Percentiles rank a stretch among this genome's conserved stretches.
Conservation (phyloP, 2,329 filamentous ascomycete species). For the Trichoderma atrobrunneum region DNA sequence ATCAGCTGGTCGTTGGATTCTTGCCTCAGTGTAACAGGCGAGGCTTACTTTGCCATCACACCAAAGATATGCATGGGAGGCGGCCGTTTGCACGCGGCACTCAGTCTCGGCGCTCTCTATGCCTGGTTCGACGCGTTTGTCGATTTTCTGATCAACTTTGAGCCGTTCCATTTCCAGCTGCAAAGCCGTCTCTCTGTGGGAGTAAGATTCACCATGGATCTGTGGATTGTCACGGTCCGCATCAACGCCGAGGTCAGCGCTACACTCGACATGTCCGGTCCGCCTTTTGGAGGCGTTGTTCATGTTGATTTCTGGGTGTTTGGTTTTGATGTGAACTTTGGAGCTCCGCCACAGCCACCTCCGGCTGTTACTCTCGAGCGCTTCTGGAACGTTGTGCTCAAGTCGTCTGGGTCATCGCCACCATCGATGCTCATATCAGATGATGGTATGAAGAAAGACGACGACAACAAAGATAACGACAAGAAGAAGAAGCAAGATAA, state of each 20-base stretch:
- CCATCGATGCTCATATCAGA: background rate
- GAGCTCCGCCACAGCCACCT: background rate
- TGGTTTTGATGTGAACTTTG: background rate
- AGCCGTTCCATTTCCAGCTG: background rate
- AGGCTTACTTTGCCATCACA: too few relatives aligned
- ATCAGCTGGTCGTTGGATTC: too few relatives aligned
- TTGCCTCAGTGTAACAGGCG: too few relatives aligned
- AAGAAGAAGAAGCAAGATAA: background rate
- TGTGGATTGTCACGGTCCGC: background rate
- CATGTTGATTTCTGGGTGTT: background rate
- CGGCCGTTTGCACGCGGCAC: too few relatives aligned
- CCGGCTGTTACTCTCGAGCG: background rate
- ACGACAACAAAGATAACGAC: background rate
- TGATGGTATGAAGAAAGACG: too few relatives aligned
- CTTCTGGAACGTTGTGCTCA: background rate
- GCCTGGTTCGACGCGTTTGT: too few relatives aligned
- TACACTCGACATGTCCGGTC: background rate
- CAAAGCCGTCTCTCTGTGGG: background rate
- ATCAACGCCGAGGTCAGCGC: background rate
- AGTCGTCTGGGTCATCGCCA: background rate
- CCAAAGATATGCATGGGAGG: too few relatives aligned
- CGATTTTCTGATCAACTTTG: background rate
- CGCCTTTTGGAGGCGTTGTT: background rate
- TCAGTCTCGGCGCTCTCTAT: too few relatives aligned
- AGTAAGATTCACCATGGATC: background rate